Conservation (phyloP, 441 rosid species). For the Aquilaria agallochum region DNA sequence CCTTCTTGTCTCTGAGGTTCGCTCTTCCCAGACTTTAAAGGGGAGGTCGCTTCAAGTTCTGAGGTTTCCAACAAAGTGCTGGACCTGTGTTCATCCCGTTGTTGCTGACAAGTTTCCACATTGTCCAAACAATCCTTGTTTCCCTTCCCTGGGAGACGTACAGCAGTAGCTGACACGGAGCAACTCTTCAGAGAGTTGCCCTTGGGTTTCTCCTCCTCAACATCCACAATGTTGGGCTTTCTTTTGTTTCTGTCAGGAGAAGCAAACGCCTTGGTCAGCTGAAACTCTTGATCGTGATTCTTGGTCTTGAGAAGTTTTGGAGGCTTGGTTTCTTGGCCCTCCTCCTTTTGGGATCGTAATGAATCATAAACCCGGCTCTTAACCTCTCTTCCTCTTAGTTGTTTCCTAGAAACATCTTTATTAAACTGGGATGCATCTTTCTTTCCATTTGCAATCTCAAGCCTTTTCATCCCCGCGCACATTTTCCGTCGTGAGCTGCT, state of each 20-base stretch:
- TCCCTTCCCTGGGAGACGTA: slow-evolving; percentile 10
- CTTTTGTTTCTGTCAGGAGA: slow-evolving; percentile 18
- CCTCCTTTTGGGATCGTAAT: slow-evolving; percentile 28
- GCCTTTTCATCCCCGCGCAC: slow-evolving; percentile 64
- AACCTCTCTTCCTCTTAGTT: slow-evolving; percentile 59
- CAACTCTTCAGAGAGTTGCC: slow-evolving; percentile 17
- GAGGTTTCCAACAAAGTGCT: slow-evolving; percentile 10
- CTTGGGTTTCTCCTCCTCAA: slow-evolving; percentile 26
- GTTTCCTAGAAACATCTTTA: slow-evolving; percentile 39
- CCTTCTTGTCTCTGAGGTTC: slow-evolving; percentile 3
- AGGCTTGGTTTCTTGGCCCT: slow-evolving; percentile 28
- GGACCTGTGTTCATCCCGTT: slow-evolving; percentile 14
- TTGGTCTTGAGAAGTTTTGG: slow-evolving; percentile 29
- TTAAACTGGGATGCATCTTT: slow-evolving; percentile 26
- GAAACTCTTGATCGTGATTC: slow-evolving; percentile 20
- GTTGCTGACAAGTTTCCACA: slow-evolving; percentile 3
- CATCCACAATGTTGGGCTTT: slow-evolving; percentile 28
- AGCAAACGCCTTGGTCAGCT: slow-evolving; percentile 9
- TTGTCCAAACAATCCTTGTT: slow-evolving; percentile 3
- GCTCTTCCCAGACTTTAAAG: slow-evolving; percentile 2
- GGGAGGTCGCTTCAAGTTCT: slow-evolving; percentile 1
- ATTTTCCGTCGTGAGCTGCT: slow-evolving; percentile 40
- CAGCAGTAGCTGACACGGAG: slow-evolving; percentile 10
- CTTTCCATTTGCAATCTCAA: slow-evolving; percentile 42
- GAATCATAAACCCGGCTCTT: slow-evolving; percentile 90